These are phyloP conservation scores for Sonneratia caseolaris DNA, from an alignment of 345 rosid genomes.

Conservation along the genomic window DNA sequence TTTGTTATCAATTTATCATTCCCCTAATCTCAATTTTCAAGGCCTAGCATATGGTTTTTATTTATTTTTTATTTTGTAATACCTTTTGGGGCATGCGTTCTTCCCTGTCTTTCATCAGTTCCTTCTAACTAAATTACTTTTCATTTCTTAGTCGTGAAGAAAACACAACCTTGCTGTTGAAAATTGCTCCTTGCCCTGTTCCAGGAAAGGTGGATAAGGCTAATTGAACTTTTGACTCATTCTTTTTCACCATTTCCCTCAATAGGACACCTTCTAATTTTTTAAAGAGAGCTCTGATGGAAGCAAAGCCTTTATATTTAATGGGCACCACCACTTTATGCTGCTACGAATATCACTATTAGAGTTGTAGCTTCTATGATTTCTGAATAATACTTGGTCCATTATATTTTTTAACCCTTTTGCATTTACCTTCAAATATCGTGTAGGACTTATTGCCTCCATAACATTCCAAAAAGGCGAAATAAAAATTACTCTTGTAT, in stretches of 20 bases:
- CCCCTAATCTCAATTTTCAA: background rate
- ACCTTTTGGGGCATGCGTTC: background rate
- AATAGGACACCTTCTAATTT: background rate
- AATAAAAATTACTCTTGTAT: background rate
- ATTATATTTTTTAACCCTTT: background rate
- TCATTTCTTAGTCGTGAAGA: background rate
- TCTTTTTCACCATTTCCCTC: background rate
- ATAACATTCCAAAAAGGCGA: too few species aligned
- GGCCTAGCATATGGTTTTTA: background rate
- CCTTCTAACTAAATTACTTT: background rate
- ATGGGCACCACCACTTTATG: background rate
- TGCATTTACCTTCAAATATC: background rate
- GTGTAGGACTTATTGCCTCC: background rate
- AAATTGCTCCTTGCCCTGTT: background rate
- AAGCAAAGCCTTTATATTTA: background rate
- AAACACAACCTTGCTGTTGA: background rate
- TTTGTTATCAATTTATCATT: background rate
- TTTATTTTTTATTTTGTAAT: background rate
- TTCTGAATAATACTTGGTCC: background rate
- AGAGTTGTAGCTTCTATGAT: background rate
- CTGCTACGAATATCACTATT: background rate
- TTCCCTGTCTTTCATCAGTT: background rate
- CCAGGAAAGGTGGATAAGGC: background rate
- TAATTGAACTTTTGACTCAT: background rate
- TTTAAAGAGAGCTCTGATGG: background rate